These are phyloP conservation scores for Mycosphaerella sp. DNA, from an alignment of 2,329 filamentous ascomycete species.

Conservation along the genomic window DNA sequence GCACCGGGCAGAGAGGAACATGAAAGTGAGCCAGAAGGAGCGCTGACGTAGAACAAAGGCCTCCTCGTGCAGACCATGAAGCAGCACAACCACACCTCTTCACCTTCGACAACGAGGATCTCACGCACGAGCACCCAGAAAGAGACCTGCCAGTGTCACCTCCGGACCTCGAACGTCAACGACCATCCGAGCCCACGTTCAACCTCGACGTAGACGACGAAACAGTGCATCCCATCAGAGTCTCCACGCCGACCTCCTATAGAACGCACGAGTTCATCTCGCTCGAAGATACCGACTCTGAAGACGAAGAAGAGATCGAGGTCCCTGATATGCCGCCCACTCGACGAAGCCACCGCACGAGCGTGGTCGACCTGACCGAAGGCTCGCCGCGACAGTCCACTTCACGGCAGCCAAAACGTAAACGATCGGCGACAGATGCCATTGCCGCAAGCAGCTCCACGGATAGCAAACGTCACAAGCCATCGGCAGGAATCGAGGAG, in stretches of 20 bases:
- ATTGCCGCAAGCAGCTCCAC: neutral
- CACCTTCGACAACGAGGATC: neutral
- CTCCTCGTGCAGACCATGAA: neutral
- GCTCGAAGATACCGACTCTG: conserved; percentile 16
- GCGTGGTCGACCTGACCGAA: conserved; percentile 17
- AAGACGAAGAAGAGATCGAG: conserved; percentile 6
- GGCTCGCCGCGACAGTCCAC: neutral
- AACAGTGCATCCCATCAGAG: neutral
- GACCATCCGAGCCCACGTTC: neutral
- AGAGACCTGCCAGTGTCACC: neutral
- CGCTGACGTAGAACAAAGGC: neutral
- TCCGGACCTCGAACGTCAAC: neutral
- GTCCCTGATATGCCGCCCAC: conserved; percentile 9
- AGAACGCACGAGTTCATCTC: conserved; percentile 18
- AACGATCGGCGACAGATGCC: conserved; percentile 5
- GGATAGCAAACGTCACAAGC: neutral
- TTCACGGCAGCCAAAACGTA: conserved; percentile 13
- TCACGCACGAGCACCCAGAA: neutral
- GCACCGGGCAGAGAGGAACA: too few species aligned
- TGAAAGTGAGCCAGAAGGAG: neutral
- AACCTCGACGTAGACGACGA: neutral
- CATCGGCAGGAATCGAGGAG: conserved; percentile 13
- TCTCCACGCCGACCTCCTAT: neutral
- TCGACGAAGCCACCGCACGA: conserved; percentile 5
- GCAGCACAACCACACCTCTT: neutral